These are phyloP conservation scores for Hypoxylon perforatum DNA, from an alignment of 495 filamentous ascomycete species.

Conservation along the genomic window DNA sequence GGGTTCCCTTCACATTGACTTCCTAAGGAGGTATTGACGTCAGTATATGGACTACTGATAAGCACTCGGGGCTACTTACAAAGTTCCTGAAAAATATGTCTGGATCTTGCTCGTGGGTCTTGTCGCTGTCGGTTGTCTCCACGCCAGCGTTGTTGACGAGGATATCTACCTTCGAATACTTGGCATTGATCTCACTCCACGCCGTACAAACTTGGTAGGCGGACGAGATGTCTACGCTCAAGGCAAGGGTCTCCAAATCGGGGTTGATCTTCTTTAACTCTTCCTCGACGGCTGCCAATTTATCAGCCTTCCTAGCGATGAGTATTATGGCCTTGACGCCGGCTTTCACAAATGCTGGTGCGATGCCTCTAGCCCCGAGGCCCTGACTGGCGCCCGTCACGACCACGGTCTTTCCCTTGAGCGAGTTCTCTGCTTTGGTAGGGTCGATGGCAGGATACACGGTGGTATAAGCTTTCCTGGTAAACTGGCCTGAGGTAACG, in stretches of 20 bases:
- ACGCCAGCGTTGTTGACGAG: background rate
- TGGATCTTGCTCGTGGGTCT: background rate
- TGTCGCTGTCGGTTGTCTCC: background rate
- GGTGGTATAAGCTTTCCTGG: constrained; percentile 51
- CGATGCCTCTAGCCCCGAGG: constrained; percentile 44
- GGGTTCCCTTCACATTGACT: background rate
- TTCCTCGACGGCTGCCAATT: background rate
- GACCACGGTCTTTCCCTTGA: constrained; percentile 53
- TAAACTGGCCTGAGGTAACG: constrained; percentile 38
- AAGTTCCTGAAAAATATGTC: background rate
- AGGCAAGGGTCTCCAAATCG: background rate
- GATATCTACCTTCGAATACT: background rate
- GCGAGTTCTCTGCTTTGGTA: constrained; percentile 40
- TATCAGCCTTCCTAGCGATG: constrained; percentile 3
- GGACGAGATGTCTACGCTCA: constrained; percentile 4
- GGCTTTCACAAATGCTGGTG: constrained; percentile 11
- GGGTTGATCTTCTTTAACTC: background rate
- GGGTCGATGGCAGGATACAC: constrained; percentile 58
- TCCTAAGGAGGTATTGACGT: background rate
- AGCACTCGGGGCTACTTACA: background rate
- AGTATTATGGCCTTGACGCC: constrained; percentile 4
- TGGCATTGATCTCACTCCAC: background rate
- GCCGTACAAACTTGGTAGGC: background rate
- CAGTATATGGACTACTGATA: background rate
- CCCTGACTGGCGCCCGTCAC: constrained; percentile 60